Base-by-base conservation (phyloP, 2,329 filamentous ascomycete genomes). In the Clathrospora elynae region DNA sequence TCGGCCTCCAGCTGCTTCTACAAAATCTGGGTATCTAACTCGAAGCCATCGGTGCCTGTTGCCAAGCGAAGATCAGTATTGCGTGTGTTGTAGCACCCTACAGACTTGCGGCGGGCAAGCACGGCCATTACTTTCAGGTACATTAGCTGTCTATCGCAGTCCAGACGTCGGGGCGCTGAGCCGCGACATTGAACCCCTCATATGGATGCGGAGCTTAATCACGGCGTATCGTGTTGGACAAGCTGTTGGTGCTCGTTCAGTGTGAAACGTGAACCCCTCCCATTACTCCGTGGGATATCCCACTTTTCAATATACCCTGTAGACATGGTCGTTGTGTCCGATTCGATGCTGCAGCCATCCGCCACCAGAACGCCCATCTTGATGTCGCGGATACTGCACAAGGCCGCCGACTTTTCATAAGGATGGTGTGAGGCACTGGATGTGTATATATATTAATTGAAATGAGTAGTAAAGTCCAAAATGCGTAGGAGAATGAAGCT, bases 11-110 rank as follows among this genome's bases (percentile, higher is more conserved):
- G 32, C 49, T 35, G 20, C 31, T 34, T 36, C 26, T 18, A 25
- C 35, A 23, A 38, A 35, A 41, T 30, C 38, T 42, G 45, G 46
- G 38, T 19, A 17, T 49, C 40, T 51, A 52, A 47, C 49, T 46
- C 53, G 39, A 35, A 32, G 46, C 38, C 33, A 45, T 38, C 35
- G 36, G 35, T 38, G 48, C 51, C 55, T 47, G 53, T 61, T 63
- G 60, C 60, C 60, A 58, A 64, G 60, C 46, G 50, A 46, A 44
- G 50, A 53, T 57, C 54, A 39, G 17, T 51, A 49, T 61, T 56
- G 48, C 57, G 42, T 62, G 60, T 56, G 50, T 49, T 52, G 23
- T 49, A 55, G 50, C 42, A 48, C 37, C 44, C 39, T 31, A 31
- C 42, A 41, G 31, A 46, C 38, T 44, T 50, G 40, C 37, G 43